Base-by-base conservation (phyloP, 176 grass and related monocot genomes). In the Oryza rufipogon region DNA sequence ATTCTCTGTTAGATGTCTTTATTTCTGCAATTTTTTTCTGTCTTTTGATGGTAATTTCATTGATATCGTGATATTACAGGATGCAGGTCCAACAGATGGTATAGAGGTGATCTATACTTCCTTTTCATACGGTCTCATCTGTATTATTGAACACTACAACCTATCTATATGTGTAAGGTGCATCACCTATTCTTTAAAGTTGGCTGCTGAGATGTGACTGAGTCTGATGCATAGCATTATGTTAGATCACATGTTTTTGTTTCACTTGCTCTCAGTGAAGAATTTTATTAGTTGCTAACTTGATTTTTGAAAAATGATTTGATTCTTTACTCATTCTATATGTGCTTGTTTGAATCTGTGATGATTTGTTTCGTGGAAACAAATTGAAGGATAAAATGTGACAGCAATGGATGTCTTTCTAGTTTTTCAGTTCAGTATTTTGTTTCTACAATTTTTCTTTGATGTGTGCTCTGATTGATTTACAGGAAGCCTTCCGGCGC, bases 401-500 rank as follows among this genome's bases (percentile, higher is more conserved):
- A 23, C 1, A 73, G 4, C 10, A 23, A 48, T 71, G 42, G 34
- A 49, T 52, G 28, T 79, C 38, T 66, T 30, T 71, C 38, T 78
- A 86, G n/a, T 74, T 73, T 72, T 73, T n/a, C 8, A 74, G 36
- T 58, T 51, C 45, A 80, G 16, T 45, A 44, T 88, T 77, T 74
- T 56, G 23, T 58, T 83, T 73, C 64, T 66, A 58, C 4, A 41
- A 41, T 41, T 41, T 41, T 76, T 49, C 11, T 64, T 84, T 73
- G 23, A 42, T 38, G 7, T 23, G 56, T 63, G 38, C 38, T 71
- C 34, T 78, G 19, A 86, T 88, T 81, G 63, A 68, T 91, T 77
- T 75, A 68, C 71, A 98, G 96, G 96, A 95, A 86, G 78, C 67
- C 45, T 98, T 98, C 89, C 71, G 23, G 23, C 91, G 89, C 42